A percentile compares a stretch with the other conserved stretches of the same genome.
Conservation (phyloP, 495 filamentous ascomycete genomes). For the Xylaria sp. region DNA sequence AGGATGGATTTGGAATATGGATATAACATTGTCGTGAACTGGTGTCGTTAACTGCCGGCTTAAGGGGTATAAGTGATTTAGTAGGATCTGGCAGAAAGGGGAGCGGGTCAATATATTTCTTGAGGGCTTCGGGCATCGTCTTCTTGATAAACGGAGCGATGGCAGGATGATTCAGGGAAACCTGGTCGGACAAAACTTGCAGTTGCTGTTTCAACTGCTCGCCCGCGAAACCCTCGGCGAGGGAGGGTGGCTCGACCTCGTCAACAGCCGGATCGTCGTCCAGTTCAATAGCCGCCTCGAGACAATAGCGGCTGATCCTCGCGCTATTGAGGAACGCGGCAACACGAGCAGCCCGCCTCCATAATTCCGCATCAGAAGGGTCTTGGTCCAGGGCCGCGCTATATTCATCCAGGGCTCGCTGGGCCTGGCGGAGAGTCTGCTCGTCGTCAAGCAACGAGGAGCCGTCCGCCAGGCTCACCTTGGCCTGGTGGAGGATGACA, state of each 20-base stretch:
- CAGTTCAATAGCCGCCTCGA: conserved; percentile 88
- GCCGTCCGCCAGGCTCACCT: conserved; percentile 42
- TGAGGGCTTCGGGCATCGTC: conserved; percentile 66
- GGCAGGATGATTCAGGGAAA: conserved; percentile 70
- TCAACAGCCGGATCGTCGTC: conserved; percentile 77
- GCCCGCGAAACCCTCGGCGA: conserved; percentile 85
- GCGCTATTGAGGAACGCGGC: conserved; percentile 76
- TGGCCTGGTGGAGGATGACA: conserved; percentile 59
- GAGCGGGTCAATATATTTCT: conserved; percentile 74
- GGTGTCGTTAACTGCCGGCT: conserved; percentile 53
- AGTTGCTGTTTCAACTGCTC: conserved; percentile 77
- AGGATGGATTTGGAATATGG: conserved; percentile 42
- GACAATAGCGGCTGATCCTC: conserved; percentile 81
- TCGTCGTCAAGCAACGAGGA: conserved; percentile 47
- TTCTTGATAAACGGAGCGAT: conserved; percentile 69
- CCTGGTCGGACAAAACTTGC: conserved; percentile 70
- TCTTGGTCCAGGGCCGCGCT: conserved; percentile 83
- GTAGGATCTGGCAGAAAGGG: conserved; percentile 73
- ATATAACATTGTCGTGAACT: conserved; percentile 59
- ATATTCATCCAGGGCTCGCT: conserved; percentile 66
- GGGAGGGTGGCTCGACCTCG: conserved; percentile 74
- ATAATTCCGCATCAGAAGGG: conserved; percentile 92
- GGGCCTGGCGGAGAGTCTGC: conserved; percentile 49
- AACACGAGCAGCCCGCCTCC: conserved; percentile 83
- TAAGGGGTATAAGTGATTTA: conserved; percentile 39